Evolutionary conservation across 352 stramenopile genomes (phyloP).

Genomic region (Pythium phragmitis): DNA sequence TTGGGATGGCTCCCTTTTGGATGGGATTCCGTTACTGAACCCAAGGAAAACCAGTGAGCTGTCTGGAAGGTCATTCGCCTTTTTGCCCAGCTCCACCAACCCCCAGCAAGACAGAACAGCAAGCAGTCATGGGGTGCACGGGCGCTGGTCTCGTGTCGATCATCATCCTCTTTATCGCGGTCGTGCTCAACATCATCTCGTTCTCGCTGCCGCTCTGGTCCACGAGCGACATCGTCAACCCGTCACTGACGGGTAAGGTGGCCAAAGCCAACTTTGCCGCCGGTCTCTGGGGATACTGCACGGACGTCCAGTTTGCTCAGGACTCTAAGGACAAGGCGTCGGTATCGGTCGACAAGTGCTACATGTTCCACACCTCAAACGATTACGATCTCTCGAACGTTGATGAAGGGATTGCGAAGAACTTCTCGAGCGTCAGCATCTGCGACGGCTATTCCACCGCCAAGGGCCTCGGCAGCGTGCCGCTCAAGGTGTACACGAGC

Average conservation of each 20-base stretch:
- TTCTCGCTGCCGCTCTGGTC: slow-evolving; percentile 70
- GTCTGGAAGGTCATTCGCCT: slow-evolving; percentile 11
- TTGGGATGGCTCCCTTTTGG: not conserved
- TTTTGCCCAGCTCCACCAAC: slow-evolving; percentile 14
- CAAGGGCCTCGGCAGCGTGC: slow-evolving; percentile 25
- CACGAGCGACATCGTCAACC: slow-evolving; percentile 50
- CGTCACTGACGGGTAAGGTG: slow-evolving; percentile 31
- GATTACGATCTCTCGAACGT: slow-evolving; percentile 41
- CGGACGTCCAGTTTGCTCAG: slow-evolving; percentile 45
- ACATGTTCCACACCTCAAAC: slow-evolving; percentile 69
- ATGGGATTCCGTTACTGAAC: too few species aligned
- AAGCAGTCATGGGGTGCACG: slow-evolving; percentile 46
- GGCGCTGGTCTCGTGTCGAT: slow-evolving; percentile 54
- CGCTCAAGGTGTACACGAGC: slow-evolving; percentile 34
- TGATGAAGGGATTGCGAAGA: slow-evolving; percentile 36
- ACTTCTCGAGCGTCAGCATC: slow-evolving; percentile 57
- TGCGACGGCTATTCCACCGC: slow-evolving; percentile 55
- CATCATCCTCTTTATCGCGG: slow-evolving; percentile 53
- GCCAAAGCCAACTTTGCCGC: slow-evolving; percentile 53
- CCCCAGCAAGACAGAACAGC: not conserved
- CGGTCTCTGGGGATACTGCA: slow-evolving; percentile 66
- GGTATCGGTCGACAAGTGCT: slow-evolving; percentile 61
- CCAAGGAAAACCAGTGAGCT: not conserved
- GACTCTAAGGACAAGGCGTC: slow-evolving; percentile 22
- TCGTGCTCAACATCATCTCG: slow-evolving; percentile 58